Percentiles rank a stretch among this genome's conserved stretches.
phyloP scores from a whole-genome alignment of 345 rosid genomes.

The Salix brachista region DNA sequence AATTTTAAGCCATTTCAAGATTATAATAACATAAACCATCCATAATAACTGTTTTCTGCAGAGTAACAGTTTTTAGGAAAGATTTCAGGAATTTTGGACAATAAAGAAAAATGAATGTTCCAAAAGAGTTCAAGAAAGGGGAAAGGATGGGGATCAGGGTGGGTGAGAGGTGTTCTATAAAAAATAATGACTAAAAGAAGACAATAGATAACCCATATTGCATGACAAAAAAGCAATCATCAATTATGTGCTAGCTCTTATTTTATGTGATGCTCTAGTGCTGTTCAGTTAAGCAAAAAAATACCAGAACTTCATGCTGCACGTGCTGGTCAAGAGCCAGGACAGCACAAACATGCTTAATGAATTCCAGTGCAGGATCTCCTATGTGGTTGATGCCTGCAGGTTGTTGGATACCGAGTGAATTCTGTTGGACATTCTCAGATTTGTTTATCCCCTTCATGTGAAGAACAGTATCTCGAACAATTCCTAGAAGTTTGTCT shows the following conservation, averaged over 20 bases:
- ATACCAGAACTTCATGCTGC: conserved; percentile 86
- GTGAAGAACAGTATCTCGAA: conserved; percentile 57
- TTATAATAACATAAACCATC: no score
- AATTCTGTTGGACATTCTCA: conserved; percentile 24
- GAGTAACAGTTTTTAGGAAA: no score
- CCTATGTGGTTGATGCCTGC: conserved; percentile 31
- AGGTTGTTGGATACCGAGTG: conserved; percentile 21
- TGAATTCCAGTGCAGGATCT: conserved; percentile 73
- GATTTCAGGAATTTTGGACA: no score
- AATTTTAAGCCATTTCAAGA: no score
- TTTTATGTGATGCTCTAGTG: not conserved
- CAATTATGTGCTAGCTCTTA: not conserved
- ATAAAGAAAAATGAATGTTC: no score
- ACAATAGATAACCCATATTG: no score
- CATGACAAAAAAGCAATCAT: no score
- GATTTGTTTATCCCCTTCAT: conserved; percentile 44
- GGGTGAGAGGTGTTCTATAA: no score
- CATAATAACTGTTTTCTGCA: no score
- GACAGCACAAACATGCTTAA: conserved; percentile 76
- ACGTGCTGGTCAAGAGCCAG: conserved; percentile 77
- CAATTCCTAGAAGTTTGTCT: conserved; percentile 60
- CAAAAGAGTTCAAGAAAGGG: no score
- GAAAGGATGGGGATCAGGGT: no score
- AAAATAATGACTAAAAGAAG: no score
- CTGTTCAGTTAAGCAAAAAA: conserved; percentile 2